These are phyloP conservation scores for Lactarius quietus DNA, from an alignment of 768 basidiomycete genomes.

Conservation along the genomic window DNA sequence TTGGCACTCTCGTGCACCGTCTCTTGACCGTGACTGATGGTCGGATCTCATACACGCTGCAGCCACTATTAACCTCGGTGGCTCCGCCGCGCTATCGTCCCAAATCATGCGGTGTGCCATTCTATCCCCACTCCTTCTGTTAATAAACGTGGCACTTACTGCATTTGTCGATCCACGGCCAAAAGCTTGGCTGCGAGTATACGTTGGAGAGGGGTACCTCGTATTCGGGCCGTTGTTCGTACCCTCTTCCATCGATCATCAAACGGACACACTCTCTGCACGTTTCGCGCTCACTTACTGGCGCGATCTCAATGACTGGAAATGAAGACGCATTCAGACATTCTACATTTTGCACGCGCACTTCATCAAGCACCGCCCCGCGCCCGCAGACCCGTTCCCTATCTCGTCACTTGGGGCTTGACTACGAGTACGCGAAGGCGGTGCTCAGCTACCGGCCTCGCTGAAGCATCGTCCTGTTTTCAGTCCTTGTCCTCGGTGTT, in stretches of 20 bases:
- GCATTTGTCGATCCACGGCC: background rate
- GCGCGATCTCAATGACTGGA: constrained; percentile 55
- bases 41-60: constrained; percentile 69
- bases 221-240: no score
- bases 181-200: constrained; percentile 83
- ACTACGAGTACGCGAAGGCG: constrained; percentile 76
- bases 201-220: no score
- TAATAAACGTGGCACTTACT: background rate
- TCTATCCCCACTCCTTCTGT: no score
- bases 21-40: constrained; percentile 53
- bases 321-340: constrained; percentile 55
- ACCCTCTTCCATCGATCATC: constrained; percentile 55
- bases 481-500: constrained; percentile 53
- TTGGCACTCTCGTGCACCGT: constrained; percentile 13
- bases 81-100: constrained; percentile 64
- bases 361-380: constrained; percentile 59
- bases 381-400: constrained; percentile 49
- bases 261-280: constrained; percentile 50
- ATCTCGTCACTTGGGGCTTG: constrained; percentile 64
- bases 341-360: constrained; percentile 67
- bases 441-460: constrained; percentile 60
- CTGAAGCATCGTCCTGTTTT: constrained; percentile 59
- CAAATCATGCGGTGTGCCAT: constrained; percentile 73
- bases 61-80: constrained; percentile 66
- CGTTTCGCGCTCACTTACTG: constrained; percentile 39